Evolutionary conservation across 805 yeast species (phyloP).

Genomic region (Komagataella ulmi): DNA sequence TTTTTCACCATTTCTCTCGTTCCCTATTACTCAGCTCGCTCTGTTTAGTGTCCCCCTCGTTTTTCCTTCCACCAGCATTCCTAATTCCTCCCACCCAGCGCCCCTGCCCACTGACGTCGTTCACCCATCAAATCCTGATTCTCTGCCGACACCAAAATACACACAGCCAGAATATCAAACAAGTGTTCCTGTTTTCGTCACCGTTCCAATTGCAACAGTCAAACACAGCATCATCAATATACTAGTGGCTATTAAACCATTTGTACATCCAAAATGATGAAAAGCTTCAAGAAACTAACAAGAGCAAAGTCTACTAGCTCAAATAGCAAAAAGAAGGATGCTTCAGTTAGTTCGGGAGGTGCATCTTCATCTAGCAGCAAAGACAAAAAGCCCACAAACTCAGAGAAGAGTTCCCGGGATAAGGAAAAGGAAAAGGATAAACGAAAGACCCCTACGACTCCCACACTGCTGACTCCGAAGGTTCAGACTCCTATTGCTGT

Average conservation of each 20-base stretch:
- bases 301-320: constrained; percentile 21
- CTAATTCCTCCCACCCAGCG: neutral
- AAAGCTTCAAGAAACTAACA: constrained; percentile 47
- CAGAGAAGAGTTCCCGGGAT: constrained; percentile 16
- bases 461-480: constrained; percentile 5
- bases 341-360: neutral
- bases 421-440: constrained; percentile 27
- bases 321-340: constrained; percentile 1
- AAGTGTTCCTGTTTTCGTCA: neutral
- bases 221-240: neutral
- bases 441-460: constrained; percentile 13
- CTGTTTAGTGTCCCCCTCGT: neutral
- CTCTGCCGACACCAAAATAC: neutral
- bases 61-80: neutral
- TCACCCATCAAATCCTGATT: neutral
- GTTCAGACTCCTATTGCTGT: neutral
- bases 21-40: neutral
- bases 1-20: neutral
- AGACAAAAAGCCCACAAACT: constrained; percentile 14
- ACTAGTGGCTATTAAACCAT: neutral
- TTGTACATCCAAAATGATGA: constrained; percentile 39
- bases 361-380: constrained; percentile 4
- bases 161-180: neutral
- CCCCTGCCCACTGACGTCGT: neutral
- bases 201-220: neutral